Conservation (phyloP, 163 green algal genomes). For the Picocystis sp. region DNA sequence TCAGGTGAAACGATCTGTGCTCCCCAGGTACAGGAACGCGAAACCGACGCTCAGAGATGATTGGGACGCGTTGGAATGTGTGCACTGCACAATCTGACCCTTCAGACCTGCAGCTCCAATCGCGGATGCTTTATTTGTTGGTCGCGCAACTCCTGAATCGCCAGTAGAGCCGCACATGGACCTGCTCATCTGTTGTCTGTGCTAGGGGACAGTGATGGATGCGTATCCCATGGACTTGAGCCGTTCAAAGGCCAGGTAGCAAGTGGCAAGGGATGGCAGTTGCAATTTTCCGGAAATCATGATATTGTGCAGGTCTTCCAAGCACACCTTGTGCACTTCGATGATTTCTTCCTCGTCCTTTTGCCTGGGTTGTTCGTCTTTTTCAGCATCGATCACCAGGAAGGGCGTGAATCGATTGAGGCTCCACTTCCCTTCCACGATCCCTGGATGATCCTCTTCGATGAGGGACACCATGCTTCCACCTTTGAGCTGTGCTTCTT, state of each 20-base stretch:
- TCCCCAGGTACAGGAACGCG: no score
- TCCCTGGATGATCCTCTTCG: slow-evolving; percentile 32
- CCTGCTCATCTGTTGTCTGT: no score
- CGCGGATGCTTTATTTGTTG: no score
- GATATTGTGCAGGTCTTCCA: slow-evolving; percentile 28
- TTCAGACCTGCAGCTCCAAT: no score
- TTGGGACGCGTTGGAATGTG: no score
- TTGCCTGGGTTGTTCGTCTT: slow-evolving; percentile 23
- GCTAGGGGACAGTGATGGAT: neutral
- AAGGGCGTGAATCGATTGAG: slow-evolving; percentile 67
- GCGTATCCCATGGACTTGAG: slow-evolving; percentile 17
- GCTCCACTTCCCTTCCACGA: slow-evolving; percentile 84
- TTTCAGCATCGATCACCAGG: slow-evolving; percentile 44
- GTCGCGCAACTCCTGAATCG: no score
- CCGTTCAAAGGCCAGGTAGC: slow-evolving; percentile 39
- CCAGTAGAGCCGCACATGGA: no score
- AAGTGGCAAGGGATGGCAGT: slow-evolving; percentile 51
- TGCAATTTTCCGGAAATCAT: slow-evolving; percentile 46
- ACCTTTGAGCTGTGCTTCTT: slow-evolving; percentile 53
- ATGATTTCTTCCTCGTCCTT: slow-evolving; percentile 38
- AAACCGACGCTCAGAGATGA: no score
- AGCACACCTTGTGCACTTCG: slow-evolving; percentile 30
- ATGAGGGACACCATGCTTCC: slow-evolving; percentile 44
- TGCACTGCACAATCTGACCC: no score
- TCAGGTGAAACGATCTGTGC: no score